phyloP scores from a whole-genome alignment of 208 protist species.

The Tetramitus jugosus region DNA sequence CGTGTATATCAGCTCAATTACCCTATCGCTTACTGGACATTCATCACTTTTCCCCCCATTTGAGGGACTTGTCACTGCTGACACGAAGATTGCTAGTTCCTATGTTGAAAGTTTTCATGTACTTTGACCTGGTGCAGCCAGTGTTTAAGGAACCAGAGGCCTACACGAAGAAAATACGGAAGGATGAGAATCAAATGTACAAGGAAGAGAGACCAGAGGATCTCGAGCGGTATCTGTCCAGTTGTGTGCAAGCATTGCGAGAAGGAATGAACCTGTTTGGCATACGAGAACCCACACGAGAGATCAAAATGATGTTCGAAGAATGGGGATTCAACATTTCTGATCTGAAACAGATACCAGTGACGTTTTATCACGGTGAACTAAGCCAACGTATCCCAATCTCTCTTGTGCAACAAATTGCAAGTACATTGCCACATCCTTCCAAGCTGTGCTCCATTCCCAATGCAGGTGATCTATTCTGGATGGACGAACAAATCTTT shows the following conservation, averaged over 20 bases:
- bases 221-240: neutral
- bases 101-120: neutral
- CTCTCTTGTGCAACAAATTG: neutral
- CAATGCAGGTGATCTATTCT: no score
- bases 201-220: neutral
- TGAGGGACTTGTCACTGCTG: neutral
- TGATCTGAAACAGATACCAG: neutral
- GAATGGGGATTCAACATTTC: neutral
- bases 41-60: neutral
- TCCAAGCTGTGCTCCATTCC: no score
- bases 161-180: neutral
- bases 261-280: slow-evolving; percentile 14
- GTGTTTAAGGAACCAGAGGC: neutral
- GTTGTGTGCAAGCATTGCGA: neutral
- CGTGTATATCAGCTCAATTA: neutral
- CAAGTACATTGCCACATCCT: neutral
- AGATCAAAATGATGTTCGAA: neutral
- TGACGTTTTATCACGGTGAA: slow-evolving; percentile 2
- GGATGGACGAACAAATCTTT: no score
- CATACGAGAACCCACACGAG: neutral
- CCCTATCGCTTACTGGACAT: neutral
- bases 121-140: neutral
- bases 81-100: neutral
- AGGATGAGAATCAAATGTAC: neutral
- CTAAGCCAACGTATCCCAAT: neutral